Percentiles rank a stretch among this genome's conserved stretches.
Evolutionary conservation across 1,139 yeast genomes (phyloP).

Genomic region (Suhomyces yuchorum): DNA sequence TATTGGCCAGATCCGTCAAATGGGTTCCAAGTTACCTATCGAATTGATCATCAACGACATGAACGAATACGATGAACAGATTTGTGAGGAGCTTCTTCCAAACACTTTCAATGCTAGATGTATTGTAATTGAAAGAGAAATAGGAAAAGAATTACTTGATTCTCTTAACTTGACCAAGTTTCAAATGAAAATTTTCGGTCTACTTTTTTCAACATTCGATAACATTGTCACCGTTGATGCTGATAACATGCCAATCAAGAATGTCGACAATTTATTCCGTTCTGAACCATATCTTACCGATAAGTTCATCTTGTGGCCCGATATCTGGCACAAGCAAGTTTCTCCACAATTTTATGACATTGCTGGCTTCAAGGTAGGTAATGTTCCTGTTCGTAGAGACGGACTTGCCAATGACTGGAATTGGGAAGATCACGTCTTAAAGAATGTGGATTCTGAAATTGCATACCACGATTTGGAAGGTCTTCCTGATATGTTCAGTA

Average conservation of each 20-base stretch:
- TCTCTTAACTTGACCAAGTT: conserved; percentile 25
- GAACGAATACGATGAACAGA: conserved; percentile 28
- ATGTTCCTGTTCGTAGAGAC: conserved; percentile 27
- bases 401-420: conserved; percentile 33
- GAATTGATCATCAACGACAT: conserved; percentile 34
- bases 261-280: conserved; percentile 32
- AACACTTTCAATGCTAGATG: conserved; percentile 33
- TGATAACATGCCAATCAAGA: conserved; percentile 37
- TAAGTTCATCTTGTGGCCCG: conserved; percentile 43
- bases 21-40: conserved; percentile 38
- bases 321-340: conserved; percentile 39
- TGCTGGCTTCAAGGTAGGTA: conserved; percentile 35
- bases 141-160: conserved; percentile 28
- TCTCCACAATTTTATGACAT: conserved; percentile 40
- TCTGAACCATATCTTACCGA: conserved; percentile 31
- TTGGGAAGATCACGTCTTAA: conserved; percentile 24
- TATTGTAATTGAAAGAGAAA: conserved; percentile 31
- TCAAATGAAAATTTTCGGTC: conserved; percentile 35
- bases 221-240: conserved; percentile 39
- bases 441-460: conserved; percentile 22
- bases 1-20: conserved; percentile 36
- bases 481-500: conserved; percentile 30
- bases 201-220: conserved; percentile 39
- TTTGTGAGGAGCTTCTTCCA: conserved; percentile 35
- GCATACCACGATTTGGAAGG: conserved; percentile 39